These are phyloP conservation scores for Fusarium caatingaense DNA, from an alignment of 2,329 filamentous ascomycete genomes.

Conservation along the genomic window DNA sequence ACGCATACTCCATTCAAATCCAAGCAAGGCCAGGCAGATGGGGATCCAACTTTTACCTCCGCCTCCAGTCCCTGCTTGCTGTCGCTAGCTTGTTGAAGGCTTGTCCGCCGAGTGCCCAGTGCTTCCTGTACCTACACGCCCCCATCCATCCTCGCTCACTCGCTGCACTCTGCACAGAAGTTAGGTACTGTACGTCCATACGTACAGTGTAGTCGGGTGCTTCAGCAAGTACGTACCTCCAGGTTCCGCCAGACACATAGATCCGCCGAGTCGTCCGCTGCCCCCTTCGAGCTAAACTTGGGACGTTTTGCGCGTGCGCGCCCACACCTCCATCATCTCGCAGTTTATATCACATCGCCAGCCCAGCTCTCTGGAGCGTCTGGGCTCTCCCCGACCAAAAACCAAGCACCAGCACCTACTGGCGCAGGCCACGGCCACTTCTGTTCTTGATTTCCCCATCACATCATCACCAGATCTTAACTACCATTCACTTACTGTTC, in stretches of 20 bases:
- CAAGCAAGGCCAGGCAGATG: constrained; percentile 21
- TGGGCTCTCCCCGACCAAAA: constrained; percentile 41
- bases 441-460: constrained; percentile 19
- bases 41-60: constrained; percentile 40
- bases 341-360: constrained; percentile 46
- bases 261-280: constrained; percentile 43
- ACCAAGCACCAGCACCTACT: constrained; percentile 39
- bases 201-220: constrained; percentile 9
- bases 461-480: constrained; percentile 8
- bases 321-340: constrained; percentile 47
- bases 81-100: constrained; percentile 39
- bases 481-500: constrained; percentile 25
- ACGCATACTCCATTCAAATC: constrained; percentile 28
- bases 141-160: constrained; percentile 15
- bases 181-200: background rate
- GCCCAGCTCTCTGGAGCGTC: constrained; percentile 44
- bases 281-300: constrained; percentile 43
- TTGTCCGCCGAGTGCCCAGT: constrained; percentile 41
- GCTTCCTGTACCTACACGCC: constrained; percentile 37
- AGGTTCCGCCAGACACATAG: constrained; percentile 34
- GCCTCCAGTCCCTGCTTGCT: constrained; percentile 39
- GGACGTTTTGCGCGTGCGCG: constrained; percentile 45
- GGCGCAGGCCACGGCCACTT: constrained; percentile 35
- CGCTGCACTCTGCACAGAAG: constrained; percentile 8
- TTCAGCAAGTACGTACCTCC: constrained; percentile 21